Conservation (phyloP, 2,329 filamentous ascomycete species). For the Westerdykella ornata region DNA sequence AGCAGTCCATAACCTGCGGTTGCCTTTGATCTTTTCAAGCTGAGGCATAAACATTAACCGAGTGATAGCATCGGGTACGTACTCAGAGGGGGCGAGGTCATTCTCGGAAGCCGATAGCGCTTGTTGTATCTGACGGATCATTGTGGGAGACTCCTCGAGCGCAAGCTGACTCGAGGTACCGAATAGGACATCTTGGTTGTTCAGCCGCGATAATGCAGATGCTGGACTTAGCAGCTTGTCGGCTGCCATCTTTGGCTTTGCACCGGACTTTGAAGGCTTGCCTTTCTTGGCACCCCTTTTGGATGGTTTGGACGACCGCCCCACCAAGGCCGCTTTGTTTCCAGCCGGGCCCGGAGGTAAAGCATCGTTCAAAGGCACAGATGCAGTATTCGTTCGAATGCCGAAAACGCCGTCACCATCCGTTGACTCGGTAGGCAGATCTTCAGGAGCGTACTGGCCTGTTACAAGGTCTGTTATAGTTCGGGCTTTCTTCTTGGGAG, state of each 20-base stretch:
- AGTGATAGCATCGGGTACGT: neutral
- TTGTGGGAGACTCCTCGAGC: conserved; percentile 33
- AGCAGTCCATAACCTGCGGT: conserved; percentile 28
- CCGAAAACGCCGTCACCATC: conserved; percentile 20
- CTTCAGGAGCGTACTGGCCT: conserved; percentile 24
- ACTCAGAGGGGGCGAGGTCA: conserved; percentile 6
- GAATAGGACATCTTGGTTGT: conserved; percentile 34
- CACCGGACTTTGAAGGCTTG: conserved; percentile 13
- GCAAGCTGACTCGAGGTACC: conserved; percentile 39
- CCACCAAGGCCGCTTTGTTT: conserved; percentile 12
- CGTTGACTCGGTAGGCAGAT: conserved; percentile 1
- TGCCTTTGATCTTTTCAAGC: conserved; percentile 15
- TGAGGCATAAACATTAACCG: conserved; percentile 8
- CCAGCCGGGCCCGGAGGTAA: conserved; percentile 3
- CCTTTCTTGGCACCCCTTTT: conserved; percentile 9
- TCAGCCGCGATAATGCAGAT: conserved; percentile 22
- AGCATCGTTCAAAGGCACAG: conserved; percentile 24
- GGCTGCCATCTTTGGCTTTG: conserved; percentile 22
- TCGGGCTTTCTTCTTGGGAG: conserved; percentile 34
- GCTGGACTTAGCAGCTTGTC: conserved; percentile 36
- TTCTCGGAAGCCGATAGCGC: conserved; percentile 32
- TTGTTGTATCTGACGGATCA: conserved; percentile 31
- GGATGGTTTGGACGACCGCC: conserved; percentile 16
- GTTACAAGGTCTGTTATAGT: conserved; percentile 38
- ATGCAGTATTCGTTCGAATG: conserved; percentile 13